Conservation (phyloP, 768 basidiomycete species). For the Lentinula sp. region DNA sequence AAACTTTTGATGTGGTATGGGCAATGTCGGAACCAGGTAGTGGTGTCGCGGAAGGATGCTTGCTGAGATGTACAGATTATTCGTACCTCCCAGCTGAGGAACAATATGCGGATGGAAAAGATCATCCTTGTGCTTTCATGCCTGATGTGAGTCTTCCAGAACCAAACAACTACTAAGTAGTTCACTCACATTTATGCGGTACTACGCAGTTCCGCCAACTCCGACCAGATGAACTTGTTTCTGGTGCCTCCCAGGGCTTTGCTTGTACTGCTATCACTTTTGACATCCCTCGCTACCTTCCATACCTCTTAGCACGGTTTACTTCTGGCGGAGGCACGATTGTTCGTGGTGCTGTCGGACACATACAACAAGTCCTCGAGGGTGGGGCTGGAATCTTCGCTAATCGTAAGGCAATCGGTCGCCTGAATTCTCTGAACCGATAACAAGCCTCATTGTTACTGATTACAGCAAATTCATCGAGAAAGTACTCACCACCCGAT, state of each 20-base stretch:
- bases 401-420: background rate
- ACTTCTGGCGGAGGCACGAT: constrained; percentile 54
- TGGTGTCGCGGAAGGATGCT: constrained; percentile 46
- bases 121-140: constrained; percentile 39
- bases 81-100: constrained; percentile 47
- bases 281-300: constrained; percentile 64
- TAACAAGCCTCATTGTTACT: background rate
- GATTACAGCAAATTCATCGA: background rate
- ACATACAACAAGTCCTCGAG: constrained; percentile 65
- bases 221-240: constrained; percentile 24
- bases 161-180: constrained; percentile 18
- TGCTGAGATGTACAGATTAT: constrained; percentile 57
- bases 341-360: constrained; percentile 55
- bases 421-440: background rate
- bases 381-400: constrained; percentile 42
- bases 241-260: constrained; percentile 35
- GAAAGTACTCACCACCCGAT: constrained; percentile 26
- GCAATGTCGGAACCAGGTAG: constrained; percentile 55
- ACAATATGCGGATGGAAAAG: constrained; percentile 24
- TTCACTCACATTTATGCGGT: constrained; percentile 4
- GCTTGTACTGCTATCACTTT: constrained; percentile 66
- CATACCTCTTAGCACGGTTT: constrained; percentile 65
- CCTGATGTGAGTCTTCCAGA: constrained; percentile 35
- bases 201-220: constrained; percentile 29
- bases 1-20: constrained; percentile 76